Percentiles rank a stretch among this genome's conserved stretches.
These are phyloP conservation scores for Phytophthora boehmeriae DNA, from an alignment of 352 stramenopile species.

Conservation along the genomic window DNA sequence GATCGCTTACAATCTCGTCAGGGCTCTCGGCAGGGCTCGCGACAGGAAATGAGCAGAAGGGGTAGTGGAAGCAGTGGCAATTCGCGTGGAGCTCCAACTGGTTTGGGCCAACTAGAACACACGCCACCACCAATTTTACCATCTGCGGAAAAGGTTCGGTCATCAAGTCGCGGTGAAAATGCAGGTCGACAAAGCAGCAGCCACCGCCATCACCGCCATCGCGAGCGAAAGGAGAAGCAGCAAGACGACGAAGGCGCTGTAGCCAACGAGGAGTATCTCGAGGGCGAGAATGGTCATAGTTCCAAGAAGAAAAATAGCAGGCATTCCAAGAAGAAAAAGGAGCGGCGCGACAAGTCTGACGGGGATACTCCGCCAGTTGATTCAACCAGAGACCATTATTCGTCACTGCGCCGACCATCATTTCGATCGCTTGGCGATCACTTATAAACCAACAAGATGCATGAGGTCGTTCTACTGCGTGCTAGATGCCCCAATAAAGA, in stretches of 20 bases:
- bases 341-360: slow-evolving; percentile 40
- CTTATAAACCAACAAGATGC: slow-evolving; percentile 9
- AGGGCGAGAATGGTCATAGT: slow-evolving; percentile 9
- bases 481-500: slow-evolving; percentile 14
- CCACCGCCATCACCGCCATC: slow-evolving; percentile 37
- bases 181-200: slow-evolving; percentile 29
- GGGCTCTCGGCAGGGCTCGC: slow-evolving; percentile 62
- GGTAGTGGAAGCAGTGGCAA: slow-evolving; percentile 10
- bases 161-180: slow-evolving; percentile 30
- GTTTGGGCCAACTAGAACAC: slow-evolving; percentile 56
- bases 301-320: slow-evolving; percentile 53
- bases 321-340: slow-evolving; percentile 65
- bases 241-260: slow-evolving; percentile 34
- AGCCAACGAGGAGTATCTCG: slow-evolving; percentile 20
- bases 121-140: slow-evolving; percentile 12
- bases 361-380: slow-evolving; percentile 8
- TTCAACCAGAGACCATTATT: slow-evolving; percentile 24
- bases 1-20: slow-evolving; percentile 82
- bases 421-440: slow-evolving; percentile 23
- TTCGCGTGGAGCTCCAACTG: slow-evolving; percentile 17
- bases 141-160: slow-evolving; percentile 15
- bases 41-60: slow-evolving; percentile 30
- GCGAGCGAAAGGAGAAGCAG: slow-evolving; percentile 28
- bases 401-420: slow-evolving; percentile 24
- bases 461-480: slow-evolving; percentile 2